phyloP scores from a whole-genome alignment of 305 asterid genomes.

The Coffea humblotiana region DNA sequence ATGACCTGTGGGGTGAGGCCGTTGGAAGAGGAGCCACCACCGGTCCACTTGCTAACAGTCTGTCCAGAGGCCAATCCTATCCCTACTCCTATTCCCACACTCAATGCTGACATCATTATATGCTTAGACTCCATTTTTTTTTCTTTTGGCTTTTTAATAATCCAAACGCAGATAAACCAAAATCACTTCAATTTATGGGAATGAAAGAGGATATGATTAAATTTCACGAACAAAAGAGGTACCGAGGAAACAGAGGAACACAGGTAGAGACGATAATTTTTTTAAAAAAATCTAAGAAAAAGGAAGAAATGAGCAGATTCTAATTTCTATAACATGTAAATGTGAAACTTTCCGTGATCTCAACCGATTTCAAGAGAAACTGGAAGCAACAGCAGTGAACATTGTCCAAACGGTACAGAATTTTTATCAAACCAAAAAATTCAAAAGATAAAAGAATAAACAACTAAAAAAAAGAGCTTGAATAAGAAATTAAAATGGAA shows the following conservation, averaged over 20 bases:
- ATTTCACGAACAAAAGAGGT: too few relatives aligned
- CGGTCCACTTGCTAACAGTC: constrained; percentile 48
- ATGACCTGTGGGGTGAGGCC: constrained; percentile 43
- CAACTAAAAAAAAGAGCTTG: too few relatives aligned
- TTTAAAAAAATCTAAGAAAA: not conserved
- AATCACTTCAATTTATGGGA: not conserved
- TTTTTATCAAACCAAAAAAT: too few relatives aligned
- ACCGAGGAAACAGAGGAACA: not conserved
- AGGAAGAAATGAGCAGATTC: not conserved
- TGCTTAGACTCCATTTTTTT: constrained; percentile 61
- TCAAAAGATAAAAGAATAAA: too few relatives aligned
- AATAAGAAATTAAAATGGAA: too few relatives aligned
- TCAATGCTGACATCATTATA: constrained; percentile 75
- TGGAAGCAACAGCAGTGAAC: not conserved
- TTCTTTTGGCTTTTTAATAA: not conserved
- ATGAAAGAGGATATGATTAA: not conserved
- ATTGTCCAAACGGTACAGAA: not conserved
- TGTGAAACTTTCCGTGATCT: not conserved
- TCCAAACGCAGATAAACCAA: not conserved
- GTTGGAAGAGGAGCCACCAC: constrained; percentile 30
- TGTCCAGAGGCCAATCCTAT: constrained; percentile 78
- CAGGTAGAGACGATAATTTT: not conserved
- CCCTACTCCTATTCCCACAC: constrained; percentile 85
- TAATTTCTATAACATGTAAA: not conserved
- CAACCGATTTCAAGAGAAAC: not conserved